Evolutionary conservation across 768 basidiomycete genomes (phyloP).

Genomic region (Leccinellum luteum): DNA sequence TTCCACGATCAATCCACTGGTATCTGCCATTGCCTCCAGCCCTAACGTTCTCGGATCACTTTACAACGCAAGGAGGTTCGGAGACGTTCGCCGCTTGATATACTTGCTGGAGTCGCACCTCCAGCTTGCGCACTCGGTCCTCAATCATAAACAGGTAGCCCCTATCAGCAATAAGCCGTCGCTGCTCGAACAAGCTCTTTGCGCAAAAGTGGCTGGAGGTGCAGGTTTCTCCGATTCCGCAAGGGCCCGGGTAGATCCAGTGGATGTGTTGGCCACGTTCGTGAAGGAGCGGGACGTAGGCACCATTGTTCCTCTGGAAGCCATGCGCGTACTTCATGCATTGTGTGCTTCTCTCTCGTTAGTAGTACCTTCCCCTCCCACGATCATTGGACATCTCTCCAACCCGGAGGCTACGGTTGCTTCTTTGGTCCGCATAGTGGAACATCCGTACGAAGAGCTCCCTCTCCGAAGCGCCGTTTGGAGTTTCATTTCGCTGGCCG

Average conservation of each 20-base stretch:
- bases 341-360: slow-evolving; percentile 64
- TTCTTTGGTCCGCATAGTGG: slow-evolving; percentile 65
- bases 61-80: slow-evolving; percentile 59
- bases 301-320: slow-evolving; percentile 57
- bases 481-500: slow-evolving; percentile 77
- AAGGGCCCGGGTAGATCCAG: slow-evolving; percentile 58
- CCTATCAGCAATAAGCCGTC: slow-evolving; percentile 46
- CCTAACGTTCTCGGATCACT: slow-evolving; percentile 57
- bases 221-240: slow-evolving; percentile 41
- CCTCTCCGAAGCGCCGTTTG: slow-evolving; percentile 73
- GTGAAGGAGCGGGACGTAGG: slow-evolving; percentile 66
- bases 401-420: slow-evolving; percentile 71
- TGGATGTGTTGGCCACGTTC: slow-evolving; percentile 71
- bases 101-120: slow-evolving; percentile 69
- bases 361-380: slow-evolving; percentile 60
- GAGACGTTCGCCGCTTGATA: slow-evolving; percentile 67
- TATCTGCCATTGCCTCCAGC: slow-evolving; percentile 65
- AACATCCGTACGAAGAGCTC: slow-evolving; percentile 79
- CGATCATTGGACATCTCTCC: slow-evolving; percentile 74
- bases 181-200: slow-evolving; percentile 75
- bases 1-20: slow-evolving; percentile 77
- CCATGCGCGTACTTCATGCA: slow-evolving; percentile 63
- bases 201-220: slow-evolving; percentile 56
- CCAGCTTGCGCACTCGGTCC: slow-evolving; percentile 54
- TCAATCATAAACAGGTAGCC: slow-evolving; percentile 61